A percentile compares a stretch with the other conserved stretches of the same genome.
phyloP scores from a whole-genome alignment of 1,284 basidiomycete genomes.

The Cutaneotrichosporon cutaneum region DNA sequence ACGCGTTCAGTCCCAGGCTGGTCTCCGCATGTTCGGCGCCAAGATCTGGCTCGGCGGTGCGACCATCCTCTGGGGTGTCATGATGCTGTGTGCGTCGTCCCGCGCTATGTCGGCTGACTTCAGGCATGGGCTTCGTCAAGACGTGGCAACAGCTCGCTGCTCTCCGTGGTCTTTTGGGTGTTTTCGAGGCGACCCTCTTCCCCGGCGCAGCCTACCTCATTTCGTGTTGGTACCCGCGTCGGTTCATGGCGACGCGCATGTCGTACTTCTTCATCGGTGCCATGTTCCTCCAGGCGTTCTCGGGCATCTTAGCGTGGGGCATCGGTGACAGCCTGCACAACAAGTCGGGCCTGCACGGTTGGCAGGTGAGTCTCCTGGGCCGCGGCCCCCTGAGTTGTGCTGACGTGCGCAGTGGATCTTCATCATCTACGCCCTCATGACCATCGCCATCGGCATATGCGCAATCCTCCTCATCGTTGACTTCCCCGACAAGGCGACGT shows the following conservation, averaged over 20 bases:
- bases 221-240: conserved; percentile 55
- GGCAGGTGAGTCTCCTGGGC: conserved; percentile 13
- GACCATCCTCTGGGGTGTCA: conserved; percentile 45
- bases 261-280: conserved; percentile 22
- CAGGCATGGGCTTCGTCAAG: conserved; percentile 45
- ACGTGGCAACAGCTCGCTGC: conserved; percentile 48
- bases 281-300: conserved; percentile 20
- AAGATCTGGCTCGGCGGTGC: conserved; percentile 21
- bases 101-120: background rate
- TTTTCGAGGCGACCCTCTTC: conserved; percentile 49
- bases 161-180: conserved; percentile 52
- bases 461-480: conserved; percentile 16
- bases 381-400: too few relatives aligned
- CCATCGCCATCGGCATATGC: conserved; percentile 14
- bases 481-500: conserved; percentile 23
- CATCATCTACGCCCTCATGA: conserved; percentile 18
- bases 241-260: conserved; percentile 48
- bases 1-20: conserved; percentile 32
- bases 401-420: conserved; percentile 18
- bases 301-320: conserved; percentile 12
- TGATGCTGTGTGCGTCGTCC: conserved; percentile 32
- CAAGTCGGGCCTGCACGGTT: conserved; percentile 9
- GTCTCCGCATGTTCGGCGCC: conserved; percentile 30
- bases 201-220: conserved; percentile 52
- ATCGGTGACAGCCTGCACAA: conserved; percentile 10